Base-by-base conservation (phyloP, 805 yeast species). In the Suhomyces emberorum region DNA sequence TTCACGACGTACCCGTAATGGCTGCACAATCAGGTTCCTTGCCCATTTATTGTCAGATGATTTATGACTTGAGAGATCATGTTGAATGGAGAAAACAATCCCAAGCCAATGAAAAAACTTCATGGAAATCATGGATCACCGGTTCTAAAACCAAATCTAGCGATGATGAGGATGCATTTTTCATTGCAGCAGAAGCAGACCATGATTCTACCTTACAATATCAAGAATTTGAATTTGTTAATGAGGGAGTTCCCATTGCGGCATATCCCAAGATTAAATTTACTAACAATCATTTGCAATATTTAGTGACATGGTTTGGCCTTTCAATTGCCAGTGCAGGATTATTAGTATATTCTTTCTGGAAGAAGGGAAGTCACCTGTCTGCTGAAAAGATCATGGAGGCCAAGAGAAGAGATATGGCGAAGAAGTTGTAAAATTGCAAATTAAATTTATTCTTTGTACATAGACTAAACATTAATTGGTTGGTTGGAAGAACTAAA, bases 281-380 rank as follows among this genome's bases (percentile, higher is more conserved):
- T 54, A 79, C 83, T 42, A 93, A 93, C 58, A 88, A 88, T 54
- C 98, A 93, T 55, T 63, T 89, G 58, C 96, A 91, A 58, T 93
- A 93, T 57, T 65, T 93, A 52, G 78, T 88, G 15, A 93, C 98
- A 0, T 93, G 98, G 98, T 91, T 86, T 57, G 95, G 96, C 0
- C 73, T 91, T 28, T 79, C 88, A 2, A 50, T 84, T 27, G 75
- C 86, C 25, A 83, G 95, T 24, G 50, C 88, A 0, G 76, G 83
- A 22, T 74, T 88, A 61, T 70, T 93, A 39, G 29, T 52, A 10
- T 68, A 61, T 43, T 47, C 52, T 14, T 47, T 63, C 34, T 43
- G 50, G 50, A 68, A 63, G 43, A 50, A 44, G 32, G 51, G 51
- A 37, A 55, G 55, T 35, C 53, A 49, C 41, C 47, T 49, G 39